A percentile compares a stretch with the other conserved stretches of the same genome.
Conservation (phyloP, 352 stramenopile species). For the Pythium volutum region DNA sequence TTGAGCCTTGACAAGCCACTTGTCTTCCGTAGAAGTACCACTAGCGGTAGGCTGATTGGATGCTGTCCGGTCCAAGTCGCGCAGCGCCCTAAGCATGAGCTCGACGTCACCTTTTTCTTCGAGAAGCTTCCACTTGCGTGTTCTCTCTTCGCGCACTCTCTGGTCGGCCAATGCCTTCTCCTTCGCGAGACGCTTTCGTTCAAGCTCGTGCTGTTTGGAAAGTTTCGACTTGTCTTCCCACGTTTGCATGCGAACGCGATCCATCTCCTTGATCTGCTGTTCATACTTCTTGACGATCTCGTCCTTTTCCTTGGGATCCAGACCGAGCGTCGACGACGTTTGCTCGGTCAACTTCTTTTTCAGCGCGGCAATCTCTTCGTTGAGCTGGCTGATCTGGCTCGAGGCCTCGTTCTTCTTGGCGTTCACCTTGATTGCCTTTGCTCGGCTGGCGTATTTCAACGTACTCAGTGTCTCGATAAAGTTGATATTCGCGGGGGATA, state of each 20-base stretch:
- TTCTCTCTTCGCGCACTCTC: constrained; percentile 77
- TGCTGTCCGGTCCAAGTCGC: constrained; percentile 48
- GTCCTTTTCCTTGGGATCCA: constrained; percentile 84
- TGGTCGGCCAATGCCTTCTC: constrained; percentile 78
- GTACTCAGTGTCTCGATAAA: constrained; percentile 94
- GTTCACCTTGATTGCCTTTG: constrained; percentile 94
- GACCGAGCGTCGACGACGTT: constrained; percentile 49
- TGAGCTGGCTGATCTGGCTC: constrained; percentile 87
- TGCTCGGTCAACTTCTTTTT: constrained; percentile 88
- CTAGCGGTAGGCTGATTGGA: background rate
- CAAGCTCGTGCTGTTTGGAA: constrained; percentile 84
- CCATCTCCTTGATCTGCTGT: constrained; percentile 90
- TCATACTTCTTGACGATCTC: constrained; percentile 87
- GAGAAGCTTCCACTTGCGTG: constrained; percentile 80
- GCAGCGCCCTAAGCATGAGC: constrained; percentile 68
- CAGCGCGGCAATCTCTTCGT: constrained; percentile 85
- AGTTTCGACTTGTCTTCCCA: constrained; percentile 88
- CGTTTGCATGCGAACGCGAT: constrained; percentile 77
- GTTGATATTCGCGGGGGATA: constrained; percentile 95
- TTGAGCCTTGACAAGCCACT: constrained; percentile 59
- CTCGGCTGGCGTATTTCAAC: constrained; percentile 93
- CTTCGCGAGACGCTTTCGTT: constrained; percentile 76
- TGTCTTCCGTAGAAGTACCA: constrained; percentile 31
- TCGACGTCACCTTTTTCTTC: constrained; percentile 84
- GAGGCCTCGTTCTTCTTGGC: constrained; percentile 92